Percentiles rank a stretch among this genome's conserved stretches.
phyloP scores from a whole-genome alignment of 441 rosid genomes.

The Heliophila coronopifolia region DNA sequence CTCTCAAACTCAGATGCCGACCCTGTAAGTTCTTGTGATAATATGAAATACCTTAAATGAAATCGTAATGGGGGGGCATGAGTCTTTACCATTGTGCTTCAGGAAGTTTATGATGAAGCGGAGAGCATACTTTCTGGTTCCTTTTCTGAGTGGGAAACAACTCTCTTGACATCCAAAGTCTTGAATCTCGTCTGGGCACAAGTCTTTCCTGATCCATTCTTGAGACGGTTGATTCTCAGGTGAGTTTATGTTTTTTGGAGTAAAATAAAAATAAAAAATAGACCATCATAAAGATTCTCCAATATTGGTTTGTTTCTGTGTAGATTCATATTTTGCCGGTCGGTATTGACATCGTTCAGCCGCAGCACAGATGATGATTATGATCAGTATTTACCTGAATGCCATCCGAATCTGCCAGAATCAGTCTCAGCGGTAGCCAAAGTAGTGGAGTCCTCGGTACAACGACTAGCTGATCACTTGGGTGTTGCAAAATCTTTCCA shows the following conservation, averaged over 20 bases:
- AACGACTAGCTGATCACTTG: constrained; percentile 50
- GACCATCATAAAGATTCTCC: neutral
- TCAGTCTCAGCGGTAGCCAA: constrained; percentile 48
- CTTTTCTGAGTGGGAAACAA: constrained; percentile 76
- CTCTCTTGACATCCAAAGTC: constrained; percentile 60
- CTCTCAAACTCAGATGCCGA: constrained; percentile 40
- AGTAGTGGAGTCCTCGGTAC: constrained; percentile 43
- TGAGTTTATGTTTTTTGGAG: constrained; percentile 15
- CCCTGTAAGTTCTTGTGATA: constrained; percentile 38
- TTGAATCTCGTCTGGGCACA: constrained; percentile 94
- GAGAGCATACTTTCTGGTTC: constrained; percentile 65
- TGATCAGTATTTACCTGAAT: constrained; percentile 55
- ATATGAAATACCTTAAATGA: neutral
- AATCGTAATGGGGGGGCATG: neutral
- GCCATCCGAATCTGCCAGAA: constrained; percentile 70
- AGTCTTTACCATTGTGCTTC: constrained; percentile 9
- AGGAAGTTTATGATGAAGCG: constrained; percentile 59
- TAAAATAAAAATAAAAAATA: neutral
- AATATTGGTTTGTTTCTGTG: constrained; percentile 5
- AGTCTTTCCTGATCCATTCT: constrained; percentile 72
- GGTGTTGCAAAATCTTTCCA: constrained; percentile 50
- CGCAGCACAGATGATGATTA: constrained; percentile 39
- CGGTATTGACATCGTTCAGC: constrained; percentile 46
- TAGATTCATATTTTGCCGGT: constrained; percentile 89
- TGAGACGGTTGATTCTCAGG: constrained; percentile 86